Conservation (phyloP, 2,329 filamentous ascomycete species). For the Claviceps sp. region DNA sequence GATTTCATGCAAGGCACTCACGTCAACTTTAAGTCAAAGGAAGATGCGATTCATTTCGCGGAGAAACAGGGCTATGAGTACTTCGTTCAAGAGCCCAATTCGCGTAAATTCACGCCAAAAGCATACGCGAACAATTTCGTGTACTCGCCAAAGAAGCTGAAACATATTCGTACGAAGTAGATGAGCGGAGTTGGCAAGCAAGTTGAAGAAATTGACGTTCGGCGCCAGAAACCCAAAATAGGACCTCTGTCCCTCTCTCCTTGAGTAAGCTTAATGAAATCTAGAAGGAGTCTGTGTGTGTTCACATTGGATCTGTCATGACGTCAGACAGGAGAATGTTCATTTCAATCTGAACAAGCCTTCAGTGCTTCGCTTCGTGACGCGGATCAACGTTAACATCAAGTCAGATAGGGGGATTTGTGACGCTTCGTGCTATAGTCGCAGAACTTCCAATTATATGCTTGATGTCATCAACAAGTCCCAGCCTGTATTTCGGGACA, state of each 20-base stretch:
- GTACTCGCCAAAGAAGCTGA: slow-evolving; percentile 74
- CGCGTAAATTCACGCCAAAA: slow-evolving; percentile 75
- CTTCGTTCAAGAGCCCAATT: slow-evolving; percentile 94
- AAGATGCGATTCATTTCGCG: slow-evolving; percentile 87
- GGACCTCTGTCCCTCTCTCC: neutral
- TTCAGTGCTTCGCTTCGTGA: too few species aligned
- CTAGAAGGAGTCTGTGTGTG: neutral
- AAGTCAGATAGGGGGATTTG: too few species aligned
- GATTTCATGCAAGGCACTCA: slow-evolving; percentile 93
- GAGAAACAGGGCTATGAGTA: slow-evolving; percentile 99
- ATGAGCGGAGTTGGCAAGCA: slow-evolving; percentile 3
- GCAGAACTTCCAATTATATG: neutral
- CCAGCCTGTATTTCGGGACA: neutral
- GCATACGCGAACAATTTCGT: slow-evolving; percentile 95
- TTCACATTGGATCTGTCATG: neutral
- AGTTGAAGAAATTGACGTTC: neutral
- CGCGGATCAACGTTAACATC: too few species aligned
- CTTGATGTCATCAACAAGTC: neutral
- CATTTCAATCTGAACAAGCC: too few species aligned
- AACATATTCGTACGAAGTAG: slow-evolving; percentile 73
- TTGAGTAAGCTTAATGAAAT: neutral
- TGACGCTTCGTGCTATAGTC: too few species aligned
- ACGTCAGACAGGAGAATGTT: neutral
- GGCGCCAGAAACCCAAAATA: neutral
- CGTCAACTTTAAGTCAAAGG: slow-evolving; percentile 81